Evolutionary conservation across 352 stramenopile genomes (phyloP).

Genomic region (Saprolegnia parasitica): DNA sequence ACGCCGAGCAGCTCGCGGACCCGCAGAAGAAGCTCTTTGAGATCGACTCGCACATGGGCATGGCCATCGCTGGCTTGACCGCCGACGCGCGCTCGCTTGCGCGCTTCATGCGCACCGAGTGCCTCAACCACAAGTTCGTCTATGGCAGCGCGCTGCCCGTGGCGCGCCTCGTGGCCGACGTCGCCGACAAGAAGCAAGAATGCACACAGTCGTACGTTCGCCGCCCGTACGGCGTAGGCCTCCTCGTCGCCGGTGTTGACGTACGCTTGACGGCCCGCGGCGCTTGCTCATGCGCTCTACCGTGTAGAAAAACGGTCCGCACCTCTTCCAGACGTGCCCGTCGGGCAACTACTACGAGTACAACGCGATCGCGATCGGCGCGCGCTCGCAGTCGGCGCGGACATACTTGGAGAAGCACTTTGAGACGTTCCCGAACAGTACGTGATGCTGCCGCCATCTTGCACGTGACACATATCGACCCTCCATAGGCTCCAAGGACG

Average conservation of each 20-base stretch:
- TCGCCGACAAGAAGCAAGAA: slow-evolving; percentile 98
- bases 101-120: slow-evolving; percentile 96
- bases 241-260: slow-evolving; percentile 91
- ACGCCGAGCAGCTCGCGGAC: slow-evolving; percentile 89
- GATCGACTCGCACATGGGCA: slow-evolving; percentile 98
- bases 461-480: not conserved
- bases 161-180: slow-evolving; percentile 91
- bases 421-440: slow-evolving; percentile 87
- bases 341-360: slow-evolving; percentile 99
- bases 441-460: slow-evolving; percentile 31
- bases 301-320: slow-evolving; percentile 92
- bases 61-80: slow-evolving; percentile 96
- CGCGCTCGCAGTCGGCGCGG: slow-evolving; percentile 93
- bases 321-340: slow-evolving; percentile 98
- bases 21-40: slow-evolving; percentile 99
- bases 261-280: slow-evolving; percentile 43
- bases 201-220: slow-evolving; percentile 99
- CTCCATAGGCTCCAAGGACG: slow-evolving; percentile 79
- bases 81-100: slow-evolving; percentile 95
- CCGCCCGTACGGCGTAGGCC: slow-evolving; percentile 96
- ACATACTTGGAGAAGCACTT: slow-evolving; percentile 99
- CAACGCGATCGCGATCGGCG: slow-evolving; percentile 96
- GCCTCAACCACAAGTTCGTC: slow-evolving; percentile 99
- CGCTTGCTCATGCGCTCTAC: slow-evolving; percentile 12
- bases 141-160: slow-evolving; percentile 95